Percentiles rank a stretch among this genome's conserved stretches.
These are phyloP conservation scores for Friedmanniomyces endolithicus DNA, from an alignment of 495 filamentous ascomycete genomes.

Conservation along the genomic window DNA sequence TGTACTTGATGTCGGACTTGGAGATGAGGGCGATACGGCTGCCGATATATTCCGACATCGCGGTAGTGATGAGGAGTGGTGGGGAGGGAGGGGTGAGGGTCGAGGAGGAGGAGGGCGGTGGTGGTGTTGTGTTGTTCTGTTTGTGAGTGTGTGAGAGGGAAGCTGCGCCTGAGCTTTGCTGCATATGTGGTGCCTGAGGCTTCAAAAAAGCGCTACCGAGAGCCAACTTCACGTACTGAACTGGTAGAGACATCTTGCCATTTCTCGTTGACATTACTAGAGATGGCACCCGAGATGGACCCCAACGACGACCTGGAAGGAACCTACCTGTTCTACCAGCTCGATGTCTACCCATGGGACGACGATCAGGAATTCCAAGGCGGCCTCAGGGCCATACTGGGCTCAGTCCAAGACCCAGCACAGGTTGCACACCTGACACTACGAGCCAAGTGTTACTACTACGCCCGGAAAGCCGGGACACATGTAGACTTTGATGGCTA, in stretches of 20 bases:
- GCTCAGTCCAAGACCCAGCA: slow-evolving; percentile 31
- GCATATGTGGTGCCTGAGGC: background rate
- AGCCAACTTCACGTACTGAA: background rate
- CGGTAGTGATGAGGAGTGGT: slow-evolving; percentile 13
- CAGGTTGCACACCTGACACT: slow-evolving; percentile 34
- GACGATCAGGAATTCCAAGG: slow-evolving; percentile 42
- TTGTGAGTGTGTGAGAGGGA: background rate
- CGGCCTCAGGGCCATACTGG: slow-evolving; percentile 35
- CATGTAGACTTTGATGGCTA: slow-evolving; percentile 33
- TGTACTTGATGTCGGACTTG: slow-evolving; percentile 94
- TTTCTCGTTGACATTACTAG: background rate
- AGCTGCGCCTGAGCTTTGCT: background rate
- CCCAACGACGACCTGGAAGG: slow-evolving; percentile 3
- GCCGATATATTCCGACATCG: slow-evolving; percentile 55
- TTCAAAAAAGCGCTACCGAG: too few species aligned
- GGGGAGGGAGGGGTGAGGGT: slow-evolving; percentile 6
- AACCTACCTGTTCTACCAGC: slow-evolving; percentile 29
- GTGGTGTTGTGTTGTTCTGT: background rate
- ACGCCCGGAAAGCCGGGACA: slow-evolving; percentile 29
- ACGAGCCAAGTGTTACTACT: slow-evolving; percentile 39
- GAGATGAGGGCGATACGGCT: slow-evolving; percentile 83
- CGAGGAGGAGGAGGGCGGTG: slow-evolving; percentile 11
- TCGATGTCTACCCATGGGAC: slow-evolving; percentile 44
- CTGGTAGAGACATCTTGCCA: background rate
- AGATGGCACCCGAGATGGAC: background rate